Evolutionary conservation across 2,329 filamentous ascomycete species (phyloP), one percentile per base, ranked within the genome.

Genomic region (Triangularia verruculosa): DNA sequence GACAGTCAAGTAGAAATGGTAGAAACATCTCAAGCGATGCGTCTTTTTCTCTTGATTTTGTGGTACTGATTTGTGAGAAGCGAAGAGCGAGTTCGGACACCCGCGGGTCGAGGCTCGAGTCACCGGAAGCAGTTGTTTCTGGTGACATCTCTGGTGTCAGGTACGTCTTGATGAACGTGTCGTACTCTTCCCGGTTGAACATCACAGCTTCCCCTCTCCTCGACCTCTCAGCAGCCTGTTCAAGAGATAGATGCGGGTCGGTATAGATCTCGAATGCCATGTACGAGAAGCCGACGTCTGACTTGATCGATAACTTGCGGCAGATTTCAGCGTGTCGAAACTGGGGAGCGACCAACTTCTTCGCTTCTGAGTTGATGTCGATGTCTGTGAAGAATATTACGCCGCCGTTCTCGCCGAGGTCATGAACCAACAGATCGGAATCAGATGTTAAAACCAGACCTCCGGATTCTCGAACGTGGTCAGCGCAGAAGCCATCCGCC

Each of bases 401-500:
- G 0, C 81, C 79, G 0, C 89, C 89, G 1, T 81, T 67, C 0
- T 72, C 57, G 0, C 88, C 89, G 8, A 94, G 80, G 63, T 92
- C 83, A 72, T 93, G 88, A 0, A 94, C 82, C 0, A 96, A 78
- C 8, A 97, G 81, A 72, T 98, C 94, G 0, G 93, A 96, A 71
- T 98, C 94, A n/a, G 87, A 88, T 0, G 92, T 96, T 6, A 97
- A 76, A 13, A 92, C 82, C 1, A 80, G 78, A 0, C 85, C 86
- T 8, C 82, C 79, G 28, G 80, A 72, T 2, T 78, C 66, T n/a
- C 80, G 80, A 6, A 91, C 82, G 60, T 87, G 81, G 13, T 82
- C 77, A 2, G 92, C 92, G 73, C 93, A 97, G 76, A 86, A 95
- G 24, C 82, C 77, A 72, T 98, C 94, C 1, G 94, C 94, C 76